phyloP scores from a whole-genome alignment of 1,139 yeast genomes.

The Debaryomyces coudertii region DNA sequence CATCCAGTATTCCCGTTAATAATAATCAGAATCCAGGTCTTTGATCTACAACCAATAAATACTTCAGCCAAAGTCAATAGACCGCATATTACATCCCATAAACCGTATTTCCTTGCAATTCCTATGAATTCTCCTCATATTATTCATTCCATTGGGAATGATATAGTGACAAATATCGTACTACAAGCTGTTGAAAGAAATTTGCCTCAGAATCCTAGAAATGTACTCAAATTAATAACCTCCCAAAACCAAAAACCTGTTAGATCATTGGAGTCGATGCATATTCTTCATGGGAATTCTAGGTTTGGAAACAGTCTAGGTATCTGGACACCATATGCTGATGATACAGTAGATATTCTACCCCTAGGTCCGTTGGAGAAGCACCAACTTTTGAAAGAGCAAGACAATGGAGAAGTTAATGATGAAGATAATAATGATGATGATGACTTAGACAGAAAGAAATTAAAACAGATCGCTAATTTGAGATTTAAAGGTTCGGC shows the following conservation, averaged over 20 bases:
- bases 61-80: conserved; percentile 19
- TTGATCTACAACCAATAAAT: conserved; percentile 49
- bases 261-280: conserved; percentile 56
- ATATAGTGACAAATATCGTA: conserved; percentile 54
- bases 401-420: conserved; percentile 7
- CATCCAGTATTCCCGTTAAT: conserved; percentile 66
- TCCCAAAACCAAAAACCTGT: conserved; percentile 48
- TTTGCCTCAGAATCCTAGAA: conserved; percentile 43
- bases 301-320: conserved; percentile 64
- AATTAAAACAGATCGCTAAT: conserved; percentile 46
- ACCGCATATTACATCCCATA: conserved; percentile 54
- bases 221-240: conserved; percentile 30
- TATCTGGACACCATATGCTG: conserved; percentile 72
- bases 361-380: conserved; percentile 53
- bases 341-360: conserved; percentile 60
- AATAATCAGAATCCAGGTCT: conserved; percentile 67
- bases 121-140: conserved; percentile 70
- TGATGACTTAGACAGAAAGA: conserved; percentile 15
- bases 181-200: conserved; percentile 61
- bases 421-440: conserved; percentile 17
- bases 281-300: conserved; percentile 61
- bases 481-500: conserved; percentile 60
- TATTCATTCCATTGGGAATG: conserved; percentile 57
- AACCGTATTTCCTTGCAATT: conserved; percentile 65
- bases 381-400: conserved; percentile 26